Evolutionary conservation across 2,329 filamentous ascomycete species (phyloP).

Genomic region (Talaromyces atroroseus): DNA sequence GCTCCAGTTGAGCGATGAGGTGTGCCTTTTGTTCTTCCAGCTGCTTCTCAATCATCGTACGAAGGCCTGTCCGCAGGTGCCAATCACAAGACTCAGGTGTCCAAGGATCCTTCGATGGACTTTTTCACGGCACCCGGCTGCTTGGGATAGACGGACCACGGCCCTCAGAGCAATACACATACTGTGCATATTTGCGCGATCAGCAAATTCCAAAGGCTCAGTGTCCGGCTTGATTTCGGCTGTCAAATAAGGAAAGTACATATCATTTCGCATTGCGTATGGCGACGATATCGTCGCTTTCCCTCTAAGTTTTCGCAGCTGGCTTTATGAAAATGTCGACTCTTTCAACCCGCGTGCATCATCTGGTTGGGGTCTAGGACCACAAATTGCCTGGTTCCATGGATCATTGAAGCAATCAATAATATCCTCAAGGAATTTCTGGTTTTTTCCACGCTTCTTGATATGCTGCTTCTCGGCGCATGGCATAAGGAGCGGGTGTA

Average conservation of each 20-base stretch:
- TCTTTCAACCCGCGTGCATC: neutral
- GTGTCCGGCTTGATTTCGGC: neutral
- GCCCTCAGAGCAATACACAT: conserved; percentile 3
- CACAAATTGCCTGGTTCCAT: conserved; percentile 10
- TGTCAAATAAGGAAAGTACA: neutral
- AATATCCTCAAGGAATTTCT: neutral
- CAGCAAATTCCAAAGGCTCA: neutral
- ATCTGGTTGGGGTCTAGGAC: conserved; percentile 2
- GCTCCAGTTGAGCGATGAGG: neutral
- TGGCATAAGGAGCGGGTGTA: neutral
- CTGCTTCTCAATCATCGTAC: neutral
- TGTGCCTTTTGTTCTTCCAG: neutral
- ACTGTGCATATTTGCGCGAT: neutral
- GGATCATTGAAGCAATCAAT: conserved; percentile 1
- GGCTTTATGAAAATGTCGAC: neutral
- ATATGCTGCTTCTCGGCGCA: neutral
- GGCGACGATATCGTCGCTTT: neutral
- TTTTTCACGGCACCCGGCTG: conserved; percentile 8
- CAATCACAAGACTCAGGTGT: neutral
- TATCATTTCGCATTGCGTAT: neutral
- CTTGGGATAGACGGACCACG: neutral
- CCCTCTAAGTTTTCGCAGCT: neutral
- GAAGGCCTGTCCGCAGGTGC: neutral
- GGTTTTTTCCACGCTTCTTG: neutral
- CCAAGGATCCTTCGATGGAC: conserved; percentile 19